Evolutionary conservation across 1,284 basidiomycete genomes (phyloP).

Genomic region (Abortiporus biennis): DNA sequence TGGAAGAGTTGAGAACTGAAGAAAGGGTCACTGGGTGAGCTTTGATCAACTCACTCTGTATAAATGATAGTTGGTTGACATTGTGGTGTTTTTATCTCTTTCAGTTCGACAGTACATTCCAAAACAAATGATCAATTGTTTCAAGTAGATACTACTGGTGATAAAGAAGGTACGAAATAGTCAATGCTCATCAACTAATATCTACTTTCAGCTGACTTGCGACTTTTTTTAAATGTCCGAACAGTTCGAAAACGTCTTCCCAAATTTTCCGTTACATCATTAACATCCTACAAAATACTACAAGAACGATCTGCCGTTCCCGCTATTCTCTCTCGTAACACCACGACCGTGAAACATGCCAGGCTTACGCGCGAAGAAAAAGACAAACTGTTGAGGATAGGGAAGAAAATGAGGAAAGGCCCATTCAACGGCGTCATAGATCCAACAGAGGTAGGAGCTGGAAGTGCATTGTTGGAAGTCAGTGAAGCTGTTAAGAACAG

Average conservation of each 20-base stretch:
- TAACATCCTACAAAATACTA: constrained; percentile 82
- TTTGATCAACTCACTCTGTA: constrained; percentile 8
- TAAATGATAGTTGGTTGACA: too few relatives aligned
- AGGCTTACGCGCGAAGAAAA: constrained; percentile 60
- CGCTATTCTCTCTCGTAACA: constrained; percentile 56
- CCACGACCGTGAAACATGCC: constrained; percentile 26
- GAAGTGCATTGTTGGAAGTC: constrained; percentile 54
- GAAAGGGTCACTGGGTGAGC: constrained; percentile 74
- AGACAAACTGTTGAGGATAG: constrained; percentile 67
- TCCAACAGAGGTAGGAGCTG: constrained; percentile 54
- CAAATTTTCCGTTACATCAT: constrained; percentile 44
- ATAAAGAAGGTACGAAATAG: constrained; percentile 52
- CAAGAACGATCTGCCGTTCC: constrained; percentile 81
- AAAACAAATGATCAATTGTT: constrained; percentile 72
- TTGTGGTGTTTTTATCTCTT: background rate
- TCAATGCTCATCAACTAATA: background rate
- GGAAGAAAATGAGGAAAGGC: constrained; percentile 60
- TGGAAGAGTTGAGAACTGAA: constrained; percentile 73
- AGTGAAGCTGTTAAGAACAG: constrained; percentile 67
- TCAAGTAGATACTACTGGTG: constrained; percentile 73
- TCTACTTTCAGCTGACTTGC: constrained; percentile 3
- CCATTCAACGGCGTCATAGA: constrained; percentile 68
- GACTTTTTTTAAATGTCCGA: constrained; percentile 40
- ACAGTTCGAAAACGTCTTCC: constrained; percentile 54
- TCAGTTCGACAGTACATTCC: constrained; percentile 53